These are phyloP conservation scores for Seiridium unicorne DNA, from an alignment of 2,329 filamentous ascomycete species.

Conservation along the genomic window DNA sequence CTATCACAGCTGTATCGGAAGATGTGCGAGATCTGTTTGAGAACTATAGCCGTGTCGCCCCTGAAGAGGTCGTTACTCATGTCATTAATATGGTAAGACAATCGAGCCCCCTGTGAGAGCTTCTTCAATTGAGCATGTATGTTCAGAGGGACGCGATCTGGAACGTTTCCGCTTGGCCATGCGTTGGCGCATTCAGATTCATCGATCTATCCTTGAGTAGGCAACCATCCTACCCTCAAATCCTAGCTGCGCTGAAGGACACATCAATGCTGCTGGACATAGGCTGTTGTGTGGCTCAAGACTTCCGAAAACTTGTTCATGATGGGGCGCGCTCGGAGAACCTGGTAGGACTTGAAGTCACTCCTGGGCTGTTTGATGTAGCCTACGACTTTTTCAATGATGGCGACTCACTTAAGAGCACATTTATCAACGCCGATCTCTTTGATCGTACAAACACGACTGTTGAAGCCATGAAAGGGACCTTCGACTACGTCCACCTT, in stretches of 20 bases:
- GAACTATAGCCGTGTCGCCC: background rate
- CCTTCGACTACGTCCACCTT: background rate
- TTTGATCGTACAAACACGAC: background rate
- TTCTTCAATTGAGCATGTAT: background rate
- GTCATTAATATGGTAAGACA: background rate
- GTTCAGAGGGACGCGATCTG: background rate
- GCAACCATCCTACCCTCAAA: background rate
- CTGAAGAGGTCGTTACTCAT: background rate
- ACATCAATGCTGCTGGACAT: background rate
- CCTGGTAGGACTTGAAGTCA: background rate
- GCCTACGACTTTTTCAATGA: background rate
- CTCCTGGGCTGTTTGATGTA: background rate
- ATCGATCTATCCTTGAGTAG: background rate
- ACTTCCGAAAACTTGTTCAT: background rate
- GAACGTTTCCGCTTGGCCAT: background rate
- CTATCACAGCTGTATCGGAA: background rate
- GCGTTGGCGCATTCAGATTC: background rate
- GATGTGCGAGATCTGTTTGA: background rate
- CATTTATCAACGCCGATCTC: background rate
- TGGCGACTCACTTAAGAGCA: background rate
- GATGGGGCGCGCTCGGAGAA: background rate
- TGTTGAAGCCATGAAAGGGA: background rate
- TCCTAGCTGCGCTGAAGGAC: background rate
- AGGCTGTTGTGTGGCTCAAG: background rate
- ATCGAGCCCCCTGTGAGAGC: background rate